A percentile compares a stretch with the other conserved stretches of the same genome.
These are phyloP conservation scores for Tuber aestivum DNA, from an alignment of 495 filamentous ascomycete genomes.

Conservation along the genomic window DNA sequence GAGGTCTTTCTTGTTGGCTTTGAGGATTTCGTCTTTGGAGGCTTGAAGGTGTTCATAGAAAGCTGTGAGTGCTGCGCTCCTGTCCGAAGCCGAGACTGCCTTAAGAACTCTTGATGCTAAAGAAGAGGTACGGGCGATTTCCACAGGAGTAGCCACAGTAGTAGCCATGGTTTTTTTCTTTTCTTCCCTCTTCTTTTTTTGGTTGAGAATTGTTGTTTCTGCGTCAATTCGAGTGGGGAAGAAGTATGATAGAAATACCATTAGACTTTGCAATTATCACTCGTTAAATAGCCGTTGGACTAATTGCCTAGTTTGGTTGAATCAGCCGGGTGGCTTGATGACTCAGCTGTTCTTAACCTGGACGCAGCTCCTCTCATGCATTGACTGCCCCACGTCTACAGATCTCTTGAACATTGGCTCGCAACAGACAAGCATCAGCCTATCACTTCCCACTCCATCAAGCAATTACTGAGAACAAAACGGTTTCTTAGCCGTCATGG, in stretches of 20 bases:
- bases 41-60: slow-evolving; percentile 66
- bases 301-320: slow-evolving; percentile 5
- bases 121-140: slow-evolving; percentile 35
- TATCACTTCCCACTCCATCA: slow-evolving; percentile 14
- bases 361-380: slow-evolving; percentile 23
- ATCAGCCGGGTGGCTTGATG: slow-evolving; percentile 20
- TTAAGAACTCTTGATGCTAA: slow-evolving; percentile 40
- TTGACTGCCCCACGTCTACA: slow-evolving; percentile 28
- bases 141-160: slow-evolving; percentile 21
- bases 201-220: neutral
- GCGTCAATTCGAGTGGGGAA: neutral
- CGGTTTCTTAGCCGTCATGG: slow-evolving; percentile 29
- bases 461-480: slow-evolving; percentile 13
- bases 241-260: neutral
- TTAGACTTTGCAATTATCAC: slow-evolving; percentile 19
- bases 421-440: slow-evolving; percentile 9
- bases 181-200: neutral
- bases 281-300: slow-evolving; percentile 3
- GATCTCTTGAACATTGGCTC: neutral
- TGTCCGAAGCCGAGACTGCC: slow-evolving; percentile 44
- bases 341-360: slow-evolving; percentile 30
- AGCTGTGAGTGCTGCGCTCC: slow-evolving; percentile 77
- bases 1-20: slow-evolving; percentile 79
- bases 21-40: slow-evolving; percentile 67
- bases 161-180: slow-evolving; percentile 13